Percentiles rank a stretch among this genome's conserved stretches.
Conservation (phyloP, 2,329 filamentous ascomycete genomes). For the Tolypocladium tundrense region DNA sequence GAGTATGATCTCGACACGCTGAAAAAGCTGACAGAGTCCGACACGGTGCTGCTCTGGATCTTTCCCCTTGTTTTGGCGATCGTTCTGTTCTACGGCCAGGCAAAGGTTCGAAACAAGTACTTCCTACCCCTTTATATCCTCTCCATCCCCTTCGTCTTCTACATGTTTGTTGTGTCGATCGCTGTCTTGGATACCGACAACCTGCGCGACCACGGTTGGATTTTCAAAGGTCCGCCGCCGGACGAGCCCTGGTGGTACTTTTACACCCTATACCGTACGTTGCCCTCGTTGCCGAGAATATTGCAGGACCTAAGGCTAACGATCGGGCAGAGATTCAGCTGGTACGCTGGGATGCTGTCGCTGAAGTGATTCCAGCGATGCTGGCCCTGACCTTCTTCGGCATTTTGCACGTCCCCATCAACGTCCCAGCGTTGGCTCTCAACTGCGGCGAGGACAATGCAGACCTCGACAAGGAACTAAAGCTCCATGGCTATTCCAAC, state of each 20-base stretch:
- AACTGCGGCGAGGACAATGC: slow-evolving; percentile 88
- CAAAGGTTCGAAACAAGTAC: slow-evolving; percentile 69
- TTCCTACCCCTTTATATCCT: slow-evolving; percentile 84
- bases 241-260: slow-evolving; percentile 96
- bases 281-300: not conserved
- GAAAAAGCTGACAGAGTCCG: slow-evolving; percentile 58
- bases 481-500: slow-evolving; percentile 89
- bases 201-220: slow-evolving; percentile 71
- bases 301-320: slow-evolving; percentile 6
- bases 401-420: slow-evolving; percentile 93
- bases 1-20: slow-evolving; percentile 72
- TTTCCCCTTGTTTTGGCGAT: slow-evolving; percentile 70
- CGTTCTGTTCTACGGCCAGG: slow-evolving; percentile 65
- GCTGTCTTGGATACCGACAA: slow-evolving; percentile 56
- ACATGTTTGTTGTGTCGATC: slow-evolving; percentile 62
- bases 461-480: slow-evolving; percentile 81
- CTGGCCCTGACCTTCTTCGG: slow-evolving; percentile 96
- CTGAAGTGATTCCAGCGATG: slow-evolving; percentile 86
- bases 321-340: slow-evolving; percentile 56
- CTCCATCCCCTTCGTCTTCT: slow-evolving; percentile 64
- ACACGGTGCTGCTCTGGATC: slow-evolving; percentile 75
- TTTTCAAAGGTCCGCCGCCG: slow-evolving; percentile 76
- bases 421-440: slow-evolving; percentile 85
- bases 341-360: slow-evolving; percentile 74
- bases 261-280: slow-evolving; percentile 84